A percentile compares a stretch with the other conserved stretches of the same genome.
Conservation (phyloP, 441 rosid genomes). For the Gossypium davidsonii region DNA sequence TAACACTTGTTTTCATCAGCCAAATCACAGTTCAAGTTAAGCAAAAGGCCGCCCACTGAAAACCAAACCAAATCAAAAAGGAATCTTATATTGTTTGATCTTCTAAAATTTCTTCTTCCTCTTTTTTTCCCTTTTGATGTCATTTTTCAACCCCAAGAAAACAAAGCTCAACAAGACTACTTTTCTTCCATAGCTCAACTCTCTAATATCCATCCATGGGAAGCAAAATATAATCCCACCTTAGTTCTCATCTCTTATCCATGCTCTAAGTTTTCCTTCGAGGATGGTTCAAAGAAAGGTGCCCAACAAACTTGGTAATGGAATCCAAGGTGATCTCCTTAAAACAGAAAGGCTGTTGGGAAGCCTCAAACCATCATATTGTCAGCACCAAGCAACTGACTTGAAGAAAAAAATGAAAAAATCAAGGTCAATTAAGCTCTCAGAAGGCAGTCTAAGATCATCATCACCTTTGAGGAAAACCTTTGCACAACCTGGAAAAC, state of each 20-base stretch:
- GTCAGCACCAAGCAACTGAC: slow-evolving; percentile 44
- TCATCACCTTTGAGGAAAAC: slow-evolving; percentile 26
- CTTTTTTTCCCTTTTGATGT: not conserved
- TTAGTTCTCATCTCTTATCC: slow-evolving; percentile 9
- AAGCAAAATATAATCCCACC: slow-evolving; percentile 16
- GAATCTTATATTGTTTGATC: slow-evolving; percentile 21
- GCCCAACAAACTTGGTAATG: slow-evolving; percentile 38
- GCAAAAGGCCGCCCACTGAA: slow-evolving; percentile 19
- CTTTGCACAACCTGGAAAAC: slow-evolving; percentile 45
- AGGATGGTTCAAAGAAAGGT: slow-evolving; percentile 76
- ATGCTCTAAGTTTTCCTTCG: slow-evolving; percentile 29
- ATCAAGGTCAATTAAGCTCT: slow-evolving; percentile 47
- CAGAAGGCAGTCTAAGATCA: slow-evolving; percentile 29
- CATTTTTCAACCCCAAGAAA: not conserved
- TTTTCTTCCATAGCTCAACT: slow-evolving; percentile 24
- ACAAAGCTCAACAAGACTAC: slow-evolving; percentile 4
- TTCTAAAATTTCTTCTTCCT: slow-evolving; percentile 7
- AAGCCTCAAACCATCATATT: slow-evolving; percentile 34
- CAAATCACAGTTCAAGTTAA: slow-evolving; percentile 2
- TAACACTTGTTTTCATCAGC: slow-evolving; percentile 15
- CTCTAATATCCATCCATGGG: slow-evolving; percentile 26
- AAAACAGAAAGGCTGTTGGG: slow-evolving; percentile 42
- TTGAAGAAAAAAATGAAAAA: slow-evolving; percentile 73
- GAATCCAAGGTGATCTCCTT: slow-evolving; percentile 35
- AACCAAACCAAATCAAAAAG: slow-evolving; percentile 1